Evolutionary conservation across 306 rosid genomes (phyloP), one percentile per base, ranked within the genome.

Genomic region (Heteromeles arbutifolia): DNA sequence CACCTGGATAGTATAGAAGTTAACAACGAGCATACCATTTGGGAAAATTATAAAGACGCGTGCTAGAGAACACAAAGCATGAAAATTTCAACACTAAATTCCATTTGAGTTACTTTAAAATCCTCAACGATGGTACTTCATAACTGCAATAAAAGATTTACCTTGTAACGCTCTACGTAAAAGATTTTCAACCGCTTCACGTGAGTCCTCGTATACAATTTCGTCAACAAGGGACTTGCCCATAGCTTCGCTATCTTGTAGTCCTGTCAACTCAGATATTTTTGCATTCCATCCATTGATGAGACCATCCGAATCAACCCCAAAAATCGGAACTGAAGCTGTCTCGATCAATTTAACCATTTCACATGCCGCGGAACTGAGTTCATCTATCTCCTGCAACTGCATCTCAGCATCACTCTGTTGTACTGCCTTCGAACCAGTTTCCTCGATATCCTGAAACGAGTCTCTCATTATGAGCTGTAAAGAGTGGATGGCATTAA

Each of bases 301-400:
- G 39, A 81, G 24, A 78, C 97, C 97, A 31, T 68, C 74, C 53
- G 83, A 79, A 85, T 89, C 89, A 77, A 90, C 93, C 50, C 93
- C 97, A 26, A 93, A 93, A 78, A 93, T 91, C 2, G 97, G 98
- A 70, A 85, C 89, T 5, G 89, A 84, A 28, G 98, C 97, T 43
- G 98, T 89, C 79, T 93, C 98, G 62, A 93, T 93, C 82, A 93
- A 66, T 72, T 88, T 93, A 77, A 84, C 97, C 97, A 93, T 91
- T 86, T 93, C 97, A 69, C 87, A 83, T 31, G 97, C 87, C 76
- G 82, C 91, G 19, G 95, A 89, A 76, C 91, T 84, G 79, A 93
- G 86, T 80, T 86, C 97, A 61, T 86, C 85, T 26, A 78, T 76
- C 44, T 74, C 84, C 65, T 41, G 84, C 11, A 48, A 19, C 74